Conservation (phyloP, 2,329 filamentous ascomycete genomes). For the Nothomitra cinnamomea region DNA sequence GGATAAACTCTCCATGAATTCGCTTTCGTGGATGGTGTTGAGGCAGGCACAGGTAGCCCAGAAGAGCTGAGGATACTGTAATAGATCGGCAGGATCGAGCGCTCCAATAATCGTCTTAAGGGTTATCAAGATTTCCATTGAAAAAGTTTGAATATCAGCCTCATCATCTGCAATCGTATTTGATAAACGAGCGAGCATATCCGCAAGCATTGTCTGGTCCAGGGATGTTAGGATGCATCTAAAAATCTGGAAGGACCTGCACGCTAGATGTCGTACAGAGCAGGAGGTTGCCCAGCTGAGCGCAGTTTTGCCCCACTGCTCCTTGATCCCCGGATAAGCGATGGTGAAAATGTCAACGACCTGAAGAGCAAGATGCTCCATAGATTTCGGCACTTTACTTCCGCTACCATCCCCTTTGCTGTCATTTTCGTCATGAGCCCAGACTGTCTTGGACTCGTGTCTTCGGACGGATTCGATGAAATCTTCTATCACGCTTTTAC, state of each 20-base stretch:
- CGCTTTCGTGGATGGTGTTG: slow-evolving; percentile 89
- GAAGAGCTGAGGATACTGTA: slow-evolving; percentile 89
- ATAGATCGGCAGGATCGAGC: slow-evolving; percentile 57
- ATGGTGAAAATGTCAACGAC: slow-evolving; percentile 75
- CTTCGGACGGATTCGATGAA: slow-evolving; percentile 75
- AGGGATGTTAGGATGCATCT: slow-evolving; percentile 80
- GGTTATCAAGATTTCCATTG: slow-evolving; percentile 93
- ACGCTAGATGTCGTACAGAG: slow-evolving; percentile 84
- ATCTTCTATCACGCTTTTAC: slow-evolving; percentile 64
- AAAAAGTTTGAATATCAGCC: slow-evolving; percentile 86
- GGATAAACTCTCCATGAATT: slow-evolving; percentile 78
- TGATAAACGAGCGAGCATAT: slow-evolving; percentile 87
- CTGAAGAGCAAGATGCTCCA: slow-evolving; percentile 68
- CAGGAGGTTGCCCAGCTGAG: slow-evolving; percentile 95
- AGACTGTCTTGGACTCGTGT: slow-evolving; percentile 71
- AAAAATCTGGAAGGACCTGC: slow-evolving; percentile 94
- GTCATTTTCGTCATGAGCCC: slow-evolving; percentile 88
- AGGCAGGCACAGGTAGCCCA: slow-evolving; percentile 96
- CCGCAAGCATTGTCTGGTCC: slow-evolving; percentile 85
- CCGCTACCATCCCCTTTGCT: slow-evolving; percentile 51
- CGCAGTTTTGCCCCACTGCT: slow-evolving; percentile 79
- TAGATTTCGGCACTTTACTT: slow-evolving; percentile 67
- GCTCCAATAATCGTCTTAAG: slow-evolving; percentile 81
- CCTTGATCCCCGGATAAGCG: slow-evolving; percentile 70
- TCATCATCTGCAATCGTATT: slow-evolving; percentile 96